Percentiles rank a stretch among this genome's conserved stretches.
phyloP scores from a whole-genome alignment of 192 early-diverging fungal genomes.

The Coemansia sp. region DNA sequence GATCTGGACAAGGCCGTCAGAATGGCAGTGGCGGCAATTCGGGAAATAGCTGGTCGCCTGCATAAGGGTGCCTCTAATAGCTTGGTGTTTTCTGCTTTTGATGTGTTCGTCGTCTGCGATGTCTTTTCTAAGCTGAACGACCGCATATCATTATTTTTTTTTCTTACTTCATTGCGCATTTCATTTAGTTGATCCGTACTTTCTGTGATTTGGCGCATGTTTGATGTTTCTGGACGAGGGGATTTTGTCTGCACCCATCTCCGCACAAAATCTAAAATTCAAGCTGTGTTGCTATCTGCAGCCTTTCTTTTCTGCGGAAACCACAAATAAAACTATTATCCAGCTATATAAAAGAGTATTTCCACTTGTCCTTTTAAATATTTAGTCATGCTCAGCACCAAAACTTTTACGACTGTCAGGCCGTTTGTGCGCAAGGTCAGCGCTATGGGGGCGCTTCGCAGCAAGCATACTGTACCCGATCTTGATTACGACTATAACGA shows the following conservation, averaged over 20 bases:
- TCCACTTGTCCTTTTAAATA: background rate
- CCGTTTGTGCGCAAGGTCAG: conserved; percentile 6
- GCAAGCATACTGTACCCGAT: conserved; percentile 84
- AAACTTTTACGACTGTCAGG: conserved; percentile 7
- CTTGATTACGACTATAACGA: conserved; percentile 81
- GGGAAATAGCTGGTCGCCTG: conserved; percentile 49
- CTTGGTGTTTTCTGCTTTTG: background rate
- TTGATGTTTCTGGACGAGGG: background rate
- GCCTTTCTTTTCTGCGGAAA: background rate
- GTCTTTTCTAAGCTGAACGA: background rate
- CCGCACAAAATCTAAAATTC: background rate
- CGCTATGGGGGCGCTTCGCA: conserved; percentile 18
- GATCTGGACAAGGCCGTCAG: conserved; percentile 12
- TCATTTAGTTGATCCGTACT: background rate
- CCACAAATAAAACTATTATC: too few relatives aligned
- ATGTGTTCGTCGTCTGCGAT: background rate
- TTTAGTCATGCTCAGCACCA: conserved; percentile 18
- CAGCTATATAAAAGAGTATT: background rate
- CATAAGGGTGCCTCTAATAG: conserved; percentile 8
- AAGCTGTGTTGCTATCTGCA: background rate
- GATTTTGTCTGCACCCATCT: background rate
- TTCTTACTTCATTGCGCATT: conserved; percentile 3
- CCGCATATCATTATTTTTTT: background rate
- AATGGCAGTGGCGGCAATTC: conserved; percentile 13
- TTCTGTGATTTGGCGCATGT: background rate